A percentile compares a stretch with the other conserved stretches of the same genome.
These are phyloP conservation scores for Globisporangium nodosum DNA, from an alignment of 352 stramenopile species.

Conservation along the genomic window DNA sequence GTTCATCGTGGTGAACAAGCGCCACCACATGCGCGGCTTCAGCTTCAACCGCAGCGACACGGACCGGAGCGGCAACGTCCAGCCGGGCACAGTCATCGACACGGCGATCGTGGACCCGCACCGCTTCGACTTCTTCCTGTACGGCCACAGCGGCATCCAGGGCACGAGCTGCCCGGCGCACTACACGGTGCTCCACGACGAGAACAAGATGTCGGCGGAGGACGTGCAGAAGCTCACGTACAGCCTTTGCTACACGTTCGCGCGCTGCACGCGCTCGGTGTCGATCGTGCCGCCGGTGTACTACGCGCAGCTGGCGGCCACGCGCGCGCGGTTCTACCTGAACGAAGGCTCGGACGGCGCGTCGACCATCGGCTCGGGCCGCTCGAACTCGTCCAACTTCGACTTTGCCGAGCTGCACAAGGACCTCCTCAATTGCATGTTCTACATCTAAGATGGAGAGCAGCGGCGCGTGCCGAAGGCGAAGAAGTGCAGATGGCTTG, in stretches of 20 bases:
- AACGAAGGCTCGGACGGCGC: slow-evolving; percentile 22
- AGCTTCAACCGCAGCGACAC: slow-evolving; percentile 10
- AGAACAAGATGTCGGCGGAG: slow-evolving; percentile 37
- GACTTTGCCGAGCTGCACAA: slow-evolving; percentile 17
- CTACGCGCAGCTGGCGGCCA: slow-evolving; percentile 60
- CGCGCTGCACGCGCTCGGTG: slow-evolving; percentile 63
- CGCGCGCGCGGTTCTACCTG: slow-evolving; percentile 54
- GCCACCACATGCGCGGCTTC: slow-evolving; percentile 63
- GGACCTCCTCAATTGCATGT: slow-evolving; percentile 15
- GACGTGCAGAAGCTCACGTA: slow-evolving; percentile 42
- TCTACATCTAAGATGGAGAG: slow-evolving; percentile 8
- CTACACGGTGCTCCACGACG: slow-evolving; percentile 62
- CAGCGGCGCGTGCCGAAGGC: not conserved
- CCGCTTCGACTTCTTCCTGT: slow-evolving; percentile 69
- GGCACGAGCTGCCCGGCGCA: slow-evolving; percentile 60
- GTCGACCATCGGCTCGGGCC: slow-evolving; percentile 14
- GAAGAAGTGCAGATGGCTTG: not conserved
- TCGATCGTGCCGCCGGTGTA: slow-evolving; percentile 63
- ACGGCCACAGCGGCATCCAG: slow-evolving; percentile 59
- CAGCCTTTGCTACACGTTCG: slow-evolving; percentile 59
- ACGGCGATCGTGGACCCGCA: slow-evolving; percentile 51
- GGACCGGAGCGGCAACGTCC: slow-evolving; percentile 41
- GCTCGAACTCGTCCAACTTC: slow-evolving; percentile 15
- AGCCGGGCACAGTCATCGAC: slow-evolving; percentile 51
- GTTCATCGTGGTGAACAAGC: slow-evolving; percentile 69